Base-by-base conservation (phyloP, 768 basidiomycete species). In the Boletus reticuloceps region DNA sequence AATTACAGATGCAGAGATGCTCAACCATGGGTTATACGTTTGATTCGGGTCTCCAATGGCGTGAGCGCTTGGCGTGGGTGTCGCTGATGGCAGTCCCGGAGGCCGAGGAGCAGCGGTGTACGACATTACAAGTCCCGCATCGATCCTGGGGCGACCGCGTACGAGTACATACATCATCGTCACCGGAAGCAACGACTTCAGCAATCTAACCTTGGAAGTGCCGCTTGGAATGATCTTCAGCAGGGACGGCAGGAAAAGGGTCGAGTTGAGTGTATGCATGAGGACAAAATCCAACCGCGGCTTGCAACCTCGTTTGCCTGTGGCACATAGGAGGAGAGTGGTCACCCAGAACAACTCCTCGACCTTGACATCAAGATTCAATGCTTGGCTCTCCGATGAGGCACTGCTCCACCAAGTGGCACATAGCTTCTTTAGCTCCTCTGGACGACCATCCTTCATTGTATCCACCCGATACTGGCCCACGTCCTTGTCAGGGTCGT, bases 261-360 rank as follows among this genome's bases (percentile, higher is more conserved):
- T 73, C 36, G 77, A 77, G 11, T 77, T 84, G 43, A 85, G 70
- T 44, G 82, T 60, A 59, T 85, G 84, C 81, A 82, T 80, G 49
- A 85, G 67, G 77, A 83, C 82, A 70, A 85, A 76, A 54, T 76
- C 83, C 29, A 84, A 63, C 5, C 82, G 72, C 8, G 80, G 79
- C 58, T 78, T 75, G 39, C 76, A 70, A 4, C 77, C 80, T 25
- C 65, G 69, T 58, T 74, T 77, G 22, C 82, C 74, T 0, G 79
- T 77, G 0, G 74, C 79, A 29, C 75, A 75, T 34, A 82, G 69
- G 17, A 84, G 72, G 8, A 83, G 70, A 3, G 79, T 77, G 17
- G 74, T 69, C 6, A 66, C 60, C 77, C 80, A 83, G 20, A 82
- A 63, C 44, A 79, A 55, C 61, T 85, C 83, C 55, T 84, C 79